Evolutionary conservation across 2,329 filamentous ascomycete species (phyloP), one percentile per base, ranked within the genome.

Genomic region (Lachnellula hyalina): DNA sequence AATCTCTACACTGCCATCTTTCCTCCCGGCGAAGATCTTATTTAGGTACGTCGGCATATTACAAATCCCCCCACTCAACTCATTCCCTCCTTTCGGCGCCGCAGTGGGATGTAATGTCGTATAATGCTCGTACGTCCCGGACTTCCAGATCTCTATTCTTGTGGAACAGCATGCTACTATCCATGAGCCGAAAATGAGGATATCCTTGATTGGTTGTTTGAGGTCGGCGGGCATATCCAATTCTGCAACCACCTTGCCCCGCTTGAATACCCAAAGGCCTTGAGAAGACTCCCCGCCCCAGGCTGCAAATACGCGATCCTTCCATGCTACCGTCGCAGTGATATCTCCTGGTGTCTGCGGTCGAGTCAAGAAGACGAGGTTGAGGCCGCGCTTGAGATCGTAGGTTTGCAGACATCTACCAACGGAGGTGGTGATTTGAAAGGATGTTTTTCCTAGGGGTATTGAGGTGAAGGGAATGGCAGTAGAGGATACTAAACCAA

Each of bases 21-120:
- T 82, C 65, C 90, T 85, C 9, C 90, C 95, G 2, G 90, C 88
- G 61, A 97, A 90, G 45, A 99, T 82, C 73, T 99, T 99, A 77
- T 99, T 99, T 57, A 99, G 73, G 71, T 91, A 96, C 0, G 94
- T 97, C 1, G 93, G 92, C 86, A 97, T 90, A 65, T 83, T 95
- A 68, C 85, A 87, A 63, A 96, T 80, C 49, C 86, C 84, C 23
- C 89, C 89, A 0, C 88, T 90, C 54, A 96, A 83, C 61, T 85
- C 76, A 62, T 84, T 86, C 53, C 82, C 81, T 19, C 79, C 79
- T 34, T 82, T 76, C 58, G 74, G 75, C 1, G 78, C 74, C 1
- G 80, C 75, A 4, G 81, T 82, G 17, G 81, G 74, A 25, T 75
- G 73, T 47, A 97, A 78, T 0, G 90, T 92, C 0, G 93, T 96